Percentiles rank a stretch among this genome's conserved stretches.
Conservation (phyloP, 176 grass and related monocot species). For the Thinopyrum elongatum region DNA sequence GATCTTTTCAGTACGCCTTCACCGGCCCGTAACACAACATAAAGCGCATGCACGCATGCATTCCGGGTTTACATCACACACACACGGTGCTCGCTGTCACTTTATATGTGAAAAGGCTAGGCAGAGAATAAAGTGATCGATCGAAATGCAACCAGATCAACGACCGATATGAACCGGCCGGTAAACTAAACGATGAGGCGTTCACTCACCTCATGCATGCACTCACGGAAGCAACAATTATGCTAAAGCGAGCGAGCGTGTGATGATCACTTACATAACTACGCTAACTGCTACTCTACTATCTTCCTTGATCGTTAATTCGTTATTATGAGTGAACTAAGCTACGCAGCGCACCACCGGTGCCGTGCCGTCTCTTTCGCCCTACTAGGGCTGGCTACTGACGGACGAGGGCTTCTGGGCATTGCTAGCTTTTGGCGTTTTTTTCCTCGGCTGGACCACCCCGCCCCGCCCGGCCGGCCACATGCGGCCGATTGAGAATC, state of each 20-base stretch:
- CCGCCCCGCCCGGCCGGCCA: not conserved
- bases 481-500: not conserved
- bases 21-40: not conserved
- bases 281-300: not conserved
- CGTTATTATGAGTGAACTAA: not conserved
- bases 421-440: not conserved
- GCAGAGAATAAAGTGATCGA: not conserved
- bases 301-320: not conserved
- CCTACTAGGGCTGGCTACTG: not conserved
- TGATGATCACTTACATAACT: not conserved
- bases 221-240: not conserved
- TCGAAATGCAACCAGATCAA: not conserved
- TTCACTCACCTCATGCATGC: not conserved
- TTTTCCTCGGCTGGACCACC: not conserved
- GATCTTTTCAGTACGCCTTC: not conserved
- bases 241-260: not conserved
- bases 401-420: not conserved
- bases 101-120: not conserved
- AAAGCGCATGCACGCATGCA: slow-evolving; percentile 17
- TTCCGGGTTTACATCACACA: not conserved
- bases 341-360: not conserved
- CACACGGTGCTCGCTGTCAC: not conserved
- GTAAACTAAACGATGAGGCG: slow-evolving; percentile 19
- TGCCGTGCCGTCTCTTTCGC: slow-evolving; percentile 26
- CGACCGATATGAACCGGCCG: not conserved